Conservation (phyloP, 2,329 filamentous ascomycete species). For the Penicillium sp. region DNA sequence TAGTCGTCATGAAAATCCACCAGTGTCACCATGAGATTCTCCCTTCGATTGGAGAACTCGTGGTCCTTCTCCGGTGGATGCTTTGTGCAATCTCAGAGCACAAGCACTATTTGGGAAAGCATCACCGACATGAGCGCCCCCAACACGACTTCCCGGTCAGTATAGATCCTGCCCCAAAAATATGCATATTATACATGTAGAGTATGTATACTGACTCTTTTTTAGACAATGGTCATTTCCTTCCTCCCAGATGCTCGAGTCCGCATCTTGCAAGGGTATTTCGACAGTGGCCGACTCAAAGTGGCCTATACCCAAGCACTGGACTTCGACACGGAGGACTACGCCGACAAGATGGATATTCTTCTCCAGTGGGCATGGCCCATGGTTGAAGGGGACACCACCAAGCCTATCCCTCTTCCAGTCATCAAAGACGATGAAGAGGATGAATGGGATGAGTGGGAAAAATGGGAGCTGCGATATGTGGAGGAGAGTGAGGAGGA, state of each 20-base stretch:
- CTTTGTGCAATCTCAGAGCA: background rate
- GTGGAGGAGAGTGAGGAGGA: background rate
- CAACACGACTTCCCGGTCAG: conserved; percentile 13
- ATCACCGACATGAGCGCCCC: background rate
- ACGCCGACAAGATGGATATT: conserved; percentile 1
- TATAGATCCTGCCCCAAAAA: background rate
- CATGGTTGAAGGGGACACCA: background rate
- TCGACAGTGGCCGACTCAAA: conserved; percentile 2
- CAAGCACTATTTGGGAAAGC: background rate
- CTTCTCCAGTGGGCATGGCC: conserved; percentile 13
- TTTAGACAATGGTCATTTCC: conserved; percentile 12
- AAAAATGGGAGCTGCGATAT: background rate
- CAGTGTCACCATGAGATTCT: background rate
- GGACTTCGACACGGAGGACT: conserved; percentile 7
- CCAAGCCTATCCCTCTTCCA: conserved; percentile 6
- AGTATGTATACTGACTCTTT: background rate
- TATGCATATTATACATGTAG: background rate
- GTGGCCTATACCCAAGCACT: conserved; percentile 9
- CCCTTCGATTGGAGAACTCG: conserved; percentile 8
- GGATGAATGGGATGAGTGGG: conserved; percentile 1
- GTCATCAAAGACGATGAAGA: conserved; percentile 9
- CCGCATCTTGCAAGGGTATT: conserved; percentile 14
- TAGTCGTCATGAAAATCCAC: conserved; percentile 9
- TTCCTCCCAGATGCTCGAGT: conserved; percentile 10
- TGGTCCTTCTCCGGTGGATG: conserved; percentile 15